phyloP scores from a whole-genome alignment of 352 stramenopile species.

The Albugo candida region DNA sequence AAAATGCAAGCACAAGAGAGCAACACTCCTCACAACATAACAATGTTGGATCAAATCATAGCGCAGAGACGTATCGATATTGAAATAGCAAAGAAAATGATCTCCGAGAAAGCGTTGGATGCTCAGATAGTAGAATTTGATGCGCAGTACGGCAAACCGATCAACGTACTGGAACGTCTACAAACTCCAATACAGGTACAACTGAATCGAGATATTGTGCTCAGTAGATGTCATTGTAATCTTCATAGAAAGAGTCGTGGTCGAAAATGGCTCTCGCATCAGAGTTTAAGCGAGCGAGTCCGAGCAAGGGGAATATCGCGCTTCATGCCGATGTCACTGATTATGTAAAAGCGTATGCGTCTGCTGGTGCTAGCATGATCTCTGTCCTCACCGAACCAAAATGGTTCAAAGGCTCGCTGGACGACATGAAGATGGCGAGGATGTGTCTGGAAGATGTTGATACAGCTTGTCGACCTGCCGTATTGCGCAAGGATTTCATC shows the following conservation, averaged over 20 bases:
- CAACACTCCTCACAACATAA: too few species aligned
- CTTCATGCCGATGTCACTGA: slow-evolving; percentile 53
- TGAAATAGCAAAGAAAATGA: slow-evolving; percentile 23
- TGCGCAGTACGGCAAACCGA: slow-evolving; percentile 41
- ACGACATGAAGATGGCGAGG: slow-evolving; percentile 50
- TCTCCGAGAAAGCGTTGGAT: slow-evolving; percentile 28
- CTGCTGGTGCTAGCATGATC: slow-evolving; percentile 89
- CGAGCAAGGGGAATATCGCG: slow-evolving; percentile 94
- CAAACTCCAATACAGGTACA: slow-evolving; percentile 33
- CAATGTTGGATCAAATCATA: slow-evolving; percentile 43
- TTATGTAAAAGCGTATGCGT: slow-evolving; percentile 82
- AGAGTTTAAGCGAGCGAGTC: slow-evolving; percentile 96
- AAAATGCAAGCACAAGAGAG: too few species aligned
- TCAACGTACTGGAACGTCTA: slow-evolving; percentile 75
- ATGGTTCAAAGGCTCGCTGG: slow-evolving; percentile 93
- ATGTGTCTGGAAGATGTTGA: slow-evolving; percentile 2
- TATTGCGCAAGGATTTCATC: slow-evolving; percentile 91
- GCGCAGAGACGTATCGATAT: slow-evolving; percentile 49
- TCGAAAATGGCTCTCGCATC: slow-evolving; percentile 84
- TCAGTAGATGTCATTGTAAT: not conserved
- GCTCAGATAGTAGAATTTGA: slow-evolving; percentile 70
- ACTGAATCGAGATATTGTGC: not conserved
- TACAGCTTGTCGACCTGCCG: slow-evolving; percentile 43
- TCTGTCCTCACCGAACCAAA: slow-evolving; percentile 94
- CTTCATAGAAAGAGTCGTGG: slow-evolving; percentile 25